These are phyloP conservation scores for Radiomyces spectabilis DNA, from an alignment of 192 early-diverging fungal genomes.

Conservation along the genomic window DNA sequence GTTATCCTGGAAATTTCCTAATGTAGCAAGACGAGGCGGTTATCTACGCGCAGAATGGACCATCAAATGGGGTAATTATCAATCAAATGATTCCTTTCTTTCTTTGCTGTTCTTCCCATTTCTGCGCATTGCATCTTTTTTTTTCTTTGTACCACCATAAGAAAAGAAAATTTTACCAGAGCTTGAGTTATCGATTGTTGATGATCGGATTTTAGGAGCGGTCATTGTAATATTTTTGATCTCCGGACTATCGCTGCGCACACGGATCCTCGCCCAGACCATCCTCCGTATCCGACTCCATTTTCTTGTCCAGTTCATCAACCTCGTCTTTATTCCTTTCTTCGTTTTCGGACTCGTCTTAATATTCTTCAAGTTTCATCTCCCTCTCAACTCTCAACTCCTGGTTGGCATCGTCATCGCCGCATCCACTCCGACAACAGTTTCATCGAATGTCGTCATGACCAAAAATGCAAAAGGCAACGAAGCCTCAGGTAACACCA, in stretches of 20 bases:
- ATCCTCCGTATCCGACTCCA: conserved; percentile 43
- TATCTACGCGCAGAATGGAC: conserved; percentile 50
- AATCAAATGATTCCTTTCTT: background rate
- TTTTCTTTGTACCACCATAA: background rate
- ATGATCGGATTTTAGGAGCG: conserved; percentile 20
- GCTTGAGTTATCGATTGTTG: background rate
- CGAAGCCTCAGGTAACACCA: conserved; percentile 39
- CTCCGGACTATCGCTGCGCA: conserved; percentile 28
- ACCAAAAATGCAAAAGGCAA: conserved; percentile 60
- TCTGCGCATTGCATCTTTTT: background rate
- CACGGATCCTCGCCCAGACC: conserved; percentile 18
- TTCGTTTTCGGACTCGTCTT: conserved; percentile 50
- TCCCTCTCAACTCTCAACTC: conserved; percentile 42
- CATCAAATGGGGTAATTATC: conserved; percentile 49
- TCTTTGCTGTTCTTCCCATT: background rate
- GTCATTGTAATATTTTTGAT: conserved; percentile 33
- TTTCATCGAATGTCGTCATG: conserved; percentile 75
- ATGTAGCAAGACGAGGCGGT: conserved; percentile 45
- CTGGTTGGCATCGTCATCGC: conserved; percentile 58
- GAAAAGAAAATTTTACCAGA: background rate
- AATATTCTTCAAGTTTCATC: conserved; percentile 37
- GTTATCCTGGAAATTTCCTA: conserved; percentile 54
- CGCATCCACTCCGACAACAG: conserved; percentile 60
- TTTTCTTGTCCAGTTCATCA: conserved; percentile 53
- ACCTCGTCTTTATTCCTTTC: conserved; percentile 49